A percentile compares a stretch with the other conserved stretches of the same genome.
phyloP scores from a whole-genome alignment of 805 yeast species.

The Metschnikowia drakensbergensis region DNA sequence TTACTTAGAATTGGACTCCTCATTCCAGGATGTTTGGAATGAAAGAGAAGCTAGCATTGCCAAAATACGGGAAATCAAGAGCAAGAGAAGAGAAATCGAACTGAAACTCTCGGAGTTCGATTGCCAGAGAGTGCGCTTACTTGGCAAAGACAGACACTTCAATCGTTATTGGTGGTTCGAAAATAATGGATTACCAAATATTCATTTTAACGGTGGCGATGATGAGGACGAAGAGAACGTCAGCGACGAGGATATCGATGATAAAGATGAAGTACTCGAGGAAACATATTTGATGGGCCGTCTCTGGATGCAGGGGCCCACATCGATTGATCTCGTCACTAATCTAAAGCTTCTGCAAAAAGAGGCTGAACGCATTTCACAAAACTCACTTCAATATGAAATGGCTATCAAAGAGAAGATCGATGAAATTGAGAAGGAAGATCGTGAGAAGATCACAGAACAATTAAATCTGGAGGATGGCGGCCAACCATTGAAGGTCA shows the following conservation, averaged over 20 bases:
- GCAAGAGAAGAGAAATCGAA: conserved; percentile 53
- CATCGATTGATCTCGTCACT: conserved; percentile 39
- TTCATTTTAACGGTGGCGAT: conserved; percentile 28
- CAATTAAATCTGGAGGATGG: conserved; percentile 9
- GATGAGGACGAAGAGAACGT: conserved; percentile 40
- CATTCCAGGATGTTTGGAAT: conserved; percentile 42
- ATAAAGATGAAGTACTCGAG: conserved; percentile 43
- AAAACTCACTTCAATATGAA: conserved; percentile 1
- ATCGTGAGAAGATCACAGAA: conserved; percentile 13
- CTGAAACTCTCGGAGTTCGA: conserved; percentile 64
- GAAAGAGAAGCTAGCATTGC: conserved; percentile 40
- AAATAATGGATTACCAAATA: conserved; percentile 68
- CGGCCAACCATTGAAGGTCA: conserved; percentile 12
- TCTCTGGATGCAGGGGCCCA: conserved; percentile 90
- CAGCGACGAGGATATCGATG: conserved; percentile 34
- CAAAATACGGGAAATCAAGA: conserved; percentile 45
- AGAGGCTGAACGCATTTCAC: conserved; percentile 13
- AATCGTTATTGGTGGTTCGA: conserved; percentile 98
- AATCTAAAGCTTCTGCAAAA: conserved; percentile 18
- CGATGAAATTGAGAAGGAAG: conserved; percentile 13
- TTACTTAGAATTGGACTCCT: conserved; percentile 38
- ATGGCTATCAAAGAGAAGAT: conserved; percentile 6
- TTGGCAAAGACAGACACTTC: conserved; percentile 80
- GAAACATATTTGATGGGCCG: conserved; percentile 75
- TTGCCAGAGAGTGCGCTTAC: conserved; percentile 65